phyloP scores from a whole-genome alignment of 1,139 yeast species.

The Debaryomycetaceae sp. region DNA sequence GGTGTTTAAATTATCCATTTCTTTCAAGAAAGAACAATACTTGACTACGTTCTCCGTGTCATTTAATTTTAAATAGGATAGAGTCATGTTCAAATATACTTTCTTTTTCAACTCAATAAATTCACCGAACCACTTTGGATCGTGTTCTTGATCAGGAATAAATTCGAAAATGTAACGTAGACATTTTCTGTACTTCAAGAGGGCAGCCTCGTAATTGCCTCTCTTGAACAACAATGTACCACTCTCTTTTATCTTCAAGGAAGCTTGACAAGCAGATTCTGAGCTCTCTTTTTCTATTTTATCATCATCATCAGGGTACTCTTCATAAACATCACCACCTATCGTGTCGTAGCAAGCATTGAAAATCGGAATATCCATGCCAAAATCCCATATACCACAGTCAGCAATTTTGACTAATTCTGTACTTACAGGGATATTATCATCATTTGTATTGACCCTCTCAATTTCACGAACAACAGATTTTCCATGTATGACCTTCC shows the following conservation, averaged over 20 bases:
- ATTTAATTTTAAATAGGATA: conserved; percentile 47
- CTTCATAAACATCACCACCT: conserved; percentile 73
- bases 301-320: conserved; percentile 68
- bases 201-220: conserved; percentile 49
- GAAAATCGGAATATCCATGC: conserved; percentile 50
- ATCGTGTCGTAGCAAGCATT: conserved; percentile 58
- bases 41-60: conserved; percentile 45
- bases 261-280: conserved; percentile 49
- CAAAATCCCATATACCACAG: conserved; percentile 65
- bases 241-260: conserved; percentile 57
- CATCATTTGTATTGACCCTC: conserved; percentile 38
- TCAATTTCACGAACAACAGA: conserved; percentile 68
- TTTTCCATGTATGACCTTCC: conserved; percentile 61
- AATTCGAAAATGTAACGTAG: conserved; percentile 66
- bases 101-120: conserved; percentile 58
- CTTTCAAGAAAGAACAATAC: conserved; percentile 55
- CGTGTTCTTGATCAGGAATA: conserved; percentile 67
- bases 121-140: conserved; percentile 47
- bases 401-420: conserved; percentile 48
- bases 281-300: conserved; percentile 57
- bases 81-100: conserved; percentile 56
- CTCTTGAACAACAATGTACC: conserved; percentile 58
- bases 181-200: conserved; percentile 60
- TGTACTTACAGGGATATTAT: conserved; percentile 41
- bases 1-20: conserved; percentile 31